Base-by-base conservation (phyloP, 2,329 filamentous ascomycete genomes). In the Ploettnerulaceae sp. region DNA sequence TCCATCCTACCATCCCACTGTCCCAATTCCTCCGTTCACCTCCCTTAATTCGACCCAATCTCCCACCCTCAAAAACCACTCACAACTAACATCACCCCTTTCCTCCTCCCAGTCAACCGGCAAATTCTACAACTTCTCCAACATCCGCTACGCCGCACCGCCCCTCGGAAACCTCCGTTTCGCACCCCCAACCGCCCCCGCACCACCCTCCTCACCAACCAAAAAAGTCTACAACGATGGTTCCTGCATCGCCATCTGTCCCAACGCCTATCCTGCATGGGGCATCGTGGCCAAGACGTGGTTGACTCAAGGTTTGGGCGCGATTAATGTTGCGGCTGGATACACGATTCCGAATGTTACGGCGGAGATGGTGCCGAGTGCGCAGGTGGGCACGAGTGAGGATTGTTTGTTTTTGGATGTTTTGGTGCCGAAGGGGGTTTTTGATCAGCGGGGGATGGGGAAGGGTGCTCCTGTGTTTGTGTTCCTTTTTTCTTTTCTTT, bases 351-450 rank as follows among this genome's bases (percentile, higher is more conserved):
- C 54, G 8, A 45, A 32, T 5, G 46, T 55, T 20, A 51, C 26
- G 1, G n/a, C n/a, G n/a, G n/a, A n/a, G n/a, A n/a, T n/a, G n/a
- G n/a, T n/a, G n/a, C n/a, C n/a, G n/a, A n/a, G n/a, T n/a, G n/a
- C n/a, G n/a, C n/a, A n/a, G n/a, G n/a, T n/a, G n/a, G 15, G 25
- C 17, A 40, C 17, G 34, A 24, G 39, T 9, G 71, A 74, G 53
- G 72, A 75, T 48, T 75, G 73, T 50, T 58, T 70, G 6, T 73
- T 72, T 48, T 52, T 75, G n/a, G 72, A 74, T 51, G 66, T 75
- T 3, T 61, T 67, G 36, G 67, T 69, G 3, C 71, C 72, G 2
- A 59, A 66, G 37, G 47, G 54, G 5, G 58, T 71, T 5, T 60
- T 67, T 29, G 57, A 65, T 28, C 24, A 71, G 72, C 21, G 28